Evolutionary conservation across 495 filamentous ascomycete genomes (phyloP).

Genomic region (Penicillium fimorum): DNA sequence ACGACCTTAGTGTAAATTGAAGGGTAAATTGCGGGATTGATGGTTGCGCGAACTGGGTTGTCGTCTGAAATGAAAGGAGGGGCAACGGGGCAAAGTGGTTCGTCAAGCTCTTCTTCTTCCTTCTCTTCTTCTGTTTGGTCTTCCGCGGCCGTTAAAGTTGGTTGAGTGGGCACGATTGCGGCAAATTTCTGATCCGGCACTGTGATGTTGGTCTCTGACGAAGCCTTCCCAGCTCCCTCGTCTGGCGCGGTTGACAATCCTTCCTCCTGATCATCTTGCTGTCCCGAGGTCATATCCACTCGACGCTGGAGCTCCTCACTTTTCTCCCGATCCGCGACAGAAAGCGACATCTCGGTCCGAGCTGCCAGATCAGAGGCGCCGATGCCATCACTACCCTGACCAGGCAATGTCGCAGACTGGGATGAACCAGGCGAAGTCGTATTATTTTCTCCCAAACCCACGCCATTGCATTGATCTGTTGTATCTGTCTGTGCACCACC

Average conservation of each 20-base stretch:
- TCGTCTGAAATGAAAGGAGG: constrained; percentile 64
- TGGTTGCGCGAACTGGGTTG: constrained; percentile 70
- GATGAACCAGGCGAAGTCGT: constrained; percentile 12
- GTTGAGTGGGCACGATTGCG: constrained; percentile 4
- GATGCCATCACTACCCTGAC: constrained; percentile 12
- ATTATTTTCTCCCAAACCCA: constrained; percentile 8
- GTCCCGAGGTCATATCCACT: constrained; percentile 8
- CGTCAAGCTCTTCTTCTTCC: constrained; percentile 31
- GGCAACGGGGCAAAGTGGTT: constrained; percentile 57
- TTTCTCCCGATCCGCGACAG: constrained; percentile 26
- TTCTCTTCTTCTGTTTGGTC: constrained; percentile 28
- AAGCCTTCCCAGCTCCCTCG: constrained; percentile 26
- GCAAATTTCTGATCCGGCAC: constrained; percentile 26
- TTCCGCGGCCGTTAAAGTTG: constrained; percentile 15
- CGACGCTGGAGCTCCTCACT: constrained; percentile 17
- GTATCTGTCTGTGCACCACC: neutral
- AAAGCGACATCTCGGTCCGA: constrained; percentile 29
- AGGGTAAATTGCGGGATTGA: constrained; percentile 68
- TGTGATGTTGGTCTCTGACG: constrained; percentile 35
- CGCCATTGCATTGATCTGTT: constrained; percentile 7
- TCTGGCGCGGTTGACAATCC: constrained; percentile 28
- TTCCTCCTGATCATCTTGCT: constrained; percentile 21
- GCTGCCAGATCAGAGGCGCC: constrained; percentile 34
- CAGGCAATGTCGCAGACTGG: constrained; percentile 3
- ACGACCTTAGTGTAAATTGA: constrained; percentile 89